Conservation (phyloP, 2,329 filamentous ascomycete genomes). For the Aspergillus felis region DNA sequence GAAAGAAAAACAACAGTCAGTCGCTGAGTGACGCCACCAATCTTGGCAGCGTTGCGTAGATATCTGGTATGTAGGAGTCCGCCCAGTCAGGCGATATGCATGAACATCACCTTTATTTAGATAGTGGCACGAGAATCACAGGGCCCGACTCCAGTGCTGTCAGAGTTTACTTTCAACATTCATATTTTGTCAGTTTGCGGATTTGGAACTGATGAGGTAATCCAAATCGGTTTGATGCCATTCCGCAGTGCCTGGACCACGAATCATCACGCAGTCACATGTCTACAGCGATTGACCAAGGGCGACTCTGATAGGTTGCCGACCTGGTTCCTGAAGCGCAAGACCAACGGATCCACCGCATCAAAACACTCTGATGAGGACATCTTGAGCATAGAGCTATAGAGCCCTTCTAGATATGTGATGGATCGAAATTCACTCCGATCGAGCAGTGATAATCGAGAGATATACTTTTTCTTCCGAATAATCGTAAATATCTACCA, state of each 20-base stretch:
- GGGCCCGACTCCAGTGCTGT: too few relatives aligned
- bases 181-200: too few relatives aligned
- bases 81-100: slow-evolving; percentile 10
- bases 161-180: too few relatives aligned
- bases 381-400: background rate
- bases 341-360: background rate
- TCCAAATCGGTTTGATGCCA: background rate
- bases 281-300: background rate
- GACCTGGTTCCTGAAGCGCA: background rate
- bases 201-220: background rate
- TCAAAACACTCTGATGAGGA: background rate
- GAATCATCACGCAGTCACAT: background rate
- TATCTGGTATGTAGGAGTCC: slow-evolving; percentile 17
- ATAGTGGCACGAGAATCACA: background rate
- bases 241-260: too few relatives aligned
- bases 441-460: too few relatives aligned
- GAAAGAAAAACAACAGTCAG: background rate
- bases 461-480: background rate
- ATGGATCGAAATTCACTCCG: too few relatives aligned
- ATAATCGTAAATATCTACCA: background rate
- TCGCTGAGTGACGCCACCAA: background rate
- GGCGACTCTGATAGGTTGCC: too few relatives aligned
- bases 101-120: slow-evolving; percentile 9
- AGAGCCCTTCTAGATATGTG: too few relatives aligned
- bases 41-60: background rate